These are phyloP conservation scores for Penicillium brevicompactum DNA, from an alignment of 2,329 filamentous ascomycete genomes.

Conservation along the genomic window DNA sequence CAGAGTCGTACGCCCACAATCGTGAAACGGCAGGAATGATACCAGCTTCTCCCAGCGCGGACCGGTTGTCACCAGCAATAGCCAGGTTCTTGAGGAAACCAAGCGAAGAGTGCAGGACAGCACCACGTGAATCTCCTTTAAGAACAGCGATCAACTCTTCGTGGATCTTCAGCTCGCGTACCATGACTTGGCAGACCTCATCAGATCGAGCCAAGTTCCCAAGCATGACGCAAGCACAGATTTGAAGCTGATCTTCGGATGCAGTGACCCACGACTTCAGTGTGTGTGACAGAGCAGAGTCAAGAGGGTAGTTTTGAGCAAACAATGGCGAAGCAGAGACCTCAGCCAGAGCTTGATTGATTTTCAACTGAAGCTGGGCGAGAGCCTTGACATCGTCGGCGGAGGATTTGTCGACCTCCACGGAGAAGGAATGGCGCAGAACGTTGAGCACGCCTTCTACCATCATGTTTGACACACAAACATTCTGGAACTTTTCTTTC, in stretches of 20 bases:
- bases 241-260: slow-evolving; percentile 46
- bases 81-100: slow-evolving; percentile 53
- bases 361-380: slow-evolving; percentile 38
- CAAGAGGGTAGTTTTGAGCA: slow-evolving; percentile 40
- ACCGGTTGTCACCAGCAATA: slow-evolving; percentile 46
- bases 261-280: slow-evolving; percentile 44
- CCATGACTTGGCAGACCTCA: slow-evolving; percentile 44
- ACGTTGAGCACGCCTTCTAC: slow-evolving; percentile 37
- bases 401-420: slow-evolving; percentile 27
- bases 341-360: slow-evolving; percentile 46
- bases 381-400: slow-evolving; percentile 39
- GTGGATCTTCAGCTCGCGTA: slow-evolving; percentile 43
- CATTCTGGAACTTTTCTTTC: slow-evolving; percentile 41
- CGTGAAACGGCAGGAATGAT: slow-evolving; percentile 42
- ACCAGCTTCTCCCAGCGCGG: slow-evolving; percentile 40
- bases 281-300: slow-evolving; percentile 36
- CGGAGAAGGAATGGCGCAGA: slow-evolving; percentile 33
- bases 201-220: slow-evolving; percentile 51
- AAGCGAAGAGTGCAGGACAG: slow-evolving; percentile 47
- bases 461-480: slow-evolving; percentile 35
- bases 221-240: slow-evolving; percentile 51
- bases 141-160: slow-evolving; percentile 44
- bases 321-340: slow-evolving; percentile 43
- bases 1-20: slow-evolving; percentile 44
- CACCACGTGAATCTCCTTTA: slow-evolving; percentile 39